These are phyloP conservation scores for Alternaria infectoria DNA, from an alignment of 2,329 filamentous ascomycete genomes.

Conservation along the genomic window DNA sequence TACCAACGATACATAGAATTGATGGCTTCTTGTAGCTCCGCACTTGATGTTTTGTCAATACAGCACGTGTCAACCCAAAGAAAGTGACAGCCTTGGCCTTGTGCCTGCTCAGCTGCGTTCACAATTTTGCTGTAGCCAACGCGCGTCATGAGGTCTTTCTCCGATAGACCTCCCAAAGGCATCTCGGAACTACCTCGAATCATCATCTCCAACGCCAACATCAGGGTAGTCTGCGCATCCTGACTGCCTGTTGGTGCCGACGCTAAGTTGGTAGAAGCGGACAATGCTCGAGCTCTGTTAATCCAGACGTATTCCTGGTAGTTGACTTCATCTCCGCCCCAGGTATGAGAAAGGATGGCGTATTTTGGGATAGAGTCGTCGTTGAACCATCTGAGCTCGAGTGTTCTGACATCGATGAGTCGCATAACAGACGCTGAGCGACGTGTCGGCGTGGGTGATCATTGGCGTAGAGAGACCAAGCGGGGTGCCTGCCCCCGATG, in stretches of 20 bases:
- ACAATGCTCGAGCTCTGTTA: slow-evolving; percentile 17
- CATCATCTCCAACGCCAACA: slow-evolving; percentile 29
- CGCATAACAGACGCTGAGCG: slow-evolving; percentile 25
- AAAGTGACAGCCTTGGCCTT: slow-evolving; percentile 15
- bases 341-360: slow-evolving; percentile 33
- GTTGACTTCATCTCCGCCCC: slow-evolving; percentile 23
- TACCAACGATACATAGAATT: slow-evolving; percentile 39
- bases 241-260: slow-evolving; percentile 5
- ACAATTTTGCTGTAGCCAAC: slow-evolving; percentile 27
- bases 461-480: background rate
- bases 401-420: slow-evolving; percentile 32
- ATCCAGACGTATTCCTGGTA: slow-evolving; percentile 28
- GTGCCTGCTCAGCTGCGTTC: slow-evolving; percentile 19
- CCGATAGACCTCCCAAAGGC: slow-evolving; percentile 8
- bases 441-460: background rate
- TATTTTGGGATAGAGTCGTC: slow-evolving; percentile 29
- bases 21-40: slow-evolving; percentile 32
- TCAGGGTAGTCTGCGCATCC: slow-evolving; percentile 16
- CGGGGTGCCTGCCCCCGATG: slow-evolving; percentile 6
- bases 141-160: slow-evolving; percentile 23
- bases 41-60: slow-evolving; percentile 31
- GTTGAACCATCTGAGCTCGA: slow-evolving; percentile 28
- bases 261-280: slow-evolving; percentile 2
- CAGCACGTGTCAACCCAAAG: slow-evolving; percentile 38
- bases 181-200: slow-evolving; percentile 16